Base-by-base conservation (phyloP, 768 basidiomycete species). In the Tulasnella sp. region DNA sequence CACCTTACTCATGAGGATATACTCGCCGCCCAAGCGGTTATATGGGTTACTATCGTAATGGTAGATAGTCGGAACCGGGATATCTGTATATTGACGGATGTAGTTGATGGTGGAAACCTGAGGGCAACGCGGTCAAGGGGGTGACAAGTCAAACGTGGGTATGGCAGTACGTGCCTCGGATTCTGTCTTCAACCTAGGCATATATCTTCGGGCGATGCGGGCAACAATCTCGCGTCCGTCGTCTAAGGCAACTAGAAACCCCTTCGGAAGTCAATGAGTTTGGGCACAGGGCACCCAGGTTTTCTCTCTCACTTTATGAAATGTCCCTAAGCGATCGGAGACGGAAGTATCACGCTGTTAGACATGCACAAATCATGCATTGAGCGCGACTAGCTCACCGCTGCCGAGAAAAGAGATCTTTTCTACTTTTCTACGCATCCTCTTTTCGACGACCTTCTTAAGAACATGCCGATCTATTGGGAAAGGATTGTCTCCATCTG, bases 1-100 rank as follows among this genome's bases (percentile, higher is more conserved):
- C 80, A 92, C 94, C 90, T 92, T 94, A 77, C 92, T 92, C 94
- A 95, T 94, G 80, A 96, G 84, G 81, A 95, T 94, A 82, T 91
- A 95, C 84, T 96, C 94, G 27, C 93, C 92, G 0, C 94, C 94
- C 39, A 96, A 87, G 18, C 92, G 90, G 84, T 96, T 95, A 84
- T 90, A 93, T 12, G 94, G 94, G 83, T 94, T 94, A 0, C 94
- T 88, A 82, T 95, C 93, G 84, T 93, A 92, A 84, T 90, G 89
- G 80, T 92, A 93, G 6, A 96, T 90, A 40, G 86, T 88, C 0
- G 94, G 94, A 24, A 95, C 92, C 1, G 94, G 94, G 31, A 95
- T 87, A 77, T 86, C 85, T 6, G 93, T 93, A 81, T 90, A 88
- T 82, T 91, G 87, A 74, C 92, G 91, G 38, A 96, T 88, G 84